Base-by-base conservation (phyloP, 352 stramenopile genomes). In the Globisporangium solare region DNA sequence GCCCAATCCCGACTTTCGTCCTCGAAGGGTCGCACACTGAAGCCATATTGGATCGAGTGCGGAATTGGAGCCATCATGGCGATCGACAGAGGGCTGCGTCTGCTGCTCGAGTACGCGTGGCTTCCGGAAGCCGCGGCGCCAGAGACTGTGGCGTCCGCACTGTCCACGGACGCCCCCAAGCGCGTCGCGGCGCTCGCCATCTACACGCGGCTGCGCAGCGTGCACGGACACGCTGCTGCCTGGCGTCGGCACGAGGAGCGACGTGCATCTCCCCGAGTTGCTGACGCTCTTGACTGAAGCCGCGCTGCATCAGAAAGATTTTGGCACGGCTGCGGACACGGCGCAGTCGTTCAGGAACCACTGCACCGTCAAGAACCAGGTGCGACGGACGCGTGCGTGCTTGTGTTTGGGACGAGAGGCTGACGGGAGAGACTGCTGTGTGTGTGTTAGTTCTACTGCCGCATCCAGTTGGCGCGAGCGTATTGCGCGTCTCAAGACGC, bases 381-480 rank as follows among this genome's bases (percentile, higher is more conserved):
- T 91, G 58, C n/a, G 61, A 14, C 3, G n/a, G 15, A 18, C 12
- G 12, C 27, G 14, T 39, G 51, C 13, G 27, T 35, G 31, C 24
- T 27, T 27, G 24, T 27, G 5, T 27, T 27, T 27, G 5, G 2
- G 24, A 27, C 24, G 24, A 27, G 24, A 5, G 24, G 24, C 24
- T 27, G 5, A 27, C 24, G 2, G 24, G n/a, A n/a, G n/a, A 5
- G 24, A 27, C 24, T 27, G 24, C 10, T 35, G 27, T 35, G 27
- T 35, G n/a, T n/a, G n/a, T n/a, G n/a, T 50, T 48, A 91, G 84
- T 96, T 97, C 66, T 92, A 89, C 61, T 97, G 86, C 63, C 78
- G 90, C 48, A 76, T 82, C 5, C 79, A 91, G 53, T 89, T 97
- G 31, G 77, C 90, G 7, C 85, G 79, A 2, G 88, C 89, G 3